These are phyloP conservation scores for Mortierella sp. DNA, from an alignment of 371 early-diverging fungal species.

Conservation along the genomic window DNA sequence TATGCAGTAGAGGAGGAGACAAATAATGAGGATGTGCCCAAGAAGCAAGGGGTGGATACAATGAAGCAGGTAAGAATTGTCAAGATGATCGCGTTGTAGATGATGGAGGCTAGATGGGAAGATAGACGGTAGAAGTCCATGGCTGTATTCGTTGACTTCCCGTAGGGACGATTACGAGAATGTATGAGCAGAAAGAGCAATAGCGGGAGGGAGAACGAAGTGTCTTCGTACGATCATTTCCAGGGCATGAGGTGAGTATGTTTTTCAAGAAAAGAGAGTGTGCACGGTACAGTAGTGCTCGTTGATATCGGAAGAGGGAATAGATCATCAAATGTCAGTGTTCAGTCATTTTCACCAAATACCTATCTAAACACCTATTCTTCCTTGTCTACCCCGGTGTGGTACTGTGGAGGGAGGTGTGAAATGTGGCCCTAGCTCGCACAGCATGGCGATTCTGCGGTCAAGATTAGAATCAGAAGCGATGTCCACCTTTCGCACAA, in stretches of 20 bases:
- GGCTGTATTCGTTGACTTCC: not conserved
- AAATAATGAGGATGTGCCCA: slow-evolving; percentile 1
- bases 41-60: slow-evolving; percentile 17
- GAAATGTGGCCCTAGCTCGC: not conserved
- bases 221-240: no score
- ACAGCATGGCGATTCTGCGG: not conserved
- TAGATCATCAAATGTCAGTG: not conserved
- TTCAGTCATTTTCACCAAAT: no score
- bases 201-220: no score
- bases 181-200: no score
- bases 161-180: no score
- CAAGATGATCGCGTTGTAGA: slow-evolving; percentile 29
- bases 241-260: not conserved
- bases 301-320: slow-evolving; percentile 43
- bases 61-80: slow-evolving; percentile 30
- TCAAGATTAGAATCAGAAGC: slow-evolving; percentile 3
- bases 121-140: slow-evolving; percentile 18
- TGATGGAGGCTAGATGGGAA: slow-evolving; percentile 24
- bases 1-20: not conserved
- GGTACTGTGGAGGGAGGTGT: not conserved
- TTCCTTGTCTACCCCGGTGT: not conserved
- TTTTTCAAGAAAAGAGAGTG: not conserved
- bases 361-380: no score
- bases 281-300: not conserved
- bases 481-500: not conserved